Base-by-base conservation (phyloP, 2,329 filamentous ascomycete species). In the Fusarium agapanthi region DNA sequence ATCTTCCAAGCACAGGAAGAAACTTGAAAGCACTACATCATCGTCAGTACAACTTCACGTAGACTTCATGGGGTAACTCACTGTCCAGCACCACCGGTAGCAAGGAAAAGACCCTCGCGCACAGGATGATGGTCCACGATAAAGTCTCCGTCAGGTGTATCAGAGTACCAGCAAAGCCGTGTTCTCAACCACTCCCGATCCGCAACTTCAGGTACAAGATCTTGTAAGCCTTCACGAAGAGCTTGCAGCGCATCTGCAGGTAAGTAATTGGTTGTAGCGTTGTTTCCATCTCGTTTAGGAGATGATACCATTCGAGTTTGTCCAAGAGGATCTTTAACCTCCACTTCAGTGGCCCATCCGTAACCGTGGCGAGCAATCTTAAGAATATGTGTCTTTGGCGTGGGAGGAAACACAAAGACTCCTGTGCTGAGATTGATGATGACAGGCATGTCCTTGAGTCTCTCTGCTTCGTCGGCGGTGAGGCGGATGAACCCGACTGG, bases 401-500 rank as follows among this genome's bases (percentile, higher is more conserved):
- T 84, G 0, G 88, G 87, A 22, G 88, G 88, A 65, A 89, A 88
- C 56, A 86, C 83, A 73, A 89, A 89, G 47, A 87, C 85, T 7
- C 88, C 86, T 3, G 84, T 85, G 61, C 82, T 84, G 62, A 89
- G 81, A 75, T 90, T 88, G 41, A 90, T 82, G 28, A 89, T 81
- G 10, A 91, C 90, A 0, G 91, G 91, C 77, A 88, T 86, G 20
- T 84, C 78, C 50, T 81, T 82, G 18, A 93, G 81, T 4, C 78
- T 79, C 4, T 80, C 78, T 76, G 91, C 86, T 79, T 93, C 91
- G 5, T 85, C 84, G 9, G 85, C 78, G 0, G 87, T 88, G 57
- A 94, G 85, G 61, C 86, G 84, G 69, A 93, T 85, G 80, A 92
- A 94, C 0, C 88, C 89, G 20, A 94, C 80, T 1, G 87, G 85